Evolutionary conservation across 2,329 filamentous ascomycete species (phyloP).

Genomic region (Xylariaceae sp.): DNA sequence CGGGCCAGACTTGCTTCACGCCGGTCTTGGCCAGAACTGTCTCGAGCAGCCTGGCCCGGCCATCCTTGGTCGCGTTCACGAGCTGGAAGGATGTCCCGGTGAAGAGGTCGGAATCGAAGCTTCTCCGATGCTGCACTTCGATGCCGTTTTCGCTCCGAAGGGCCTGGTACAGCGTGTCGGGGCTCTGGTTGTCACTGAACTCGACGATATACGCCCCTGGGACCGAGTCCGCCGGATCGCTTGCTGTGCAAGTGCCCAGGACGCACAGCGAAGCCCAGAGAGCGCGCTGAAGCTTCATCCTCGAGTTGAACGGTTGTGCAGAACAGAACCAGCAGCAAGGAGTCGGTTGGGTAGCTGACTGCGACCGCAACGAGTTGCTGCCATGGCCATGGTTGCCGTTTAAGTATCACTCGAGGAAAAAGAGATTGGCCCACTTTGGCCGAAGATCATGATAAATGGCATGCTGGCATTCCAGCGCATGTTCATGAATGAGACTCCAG

Average conservation of each 20-base stretch:
- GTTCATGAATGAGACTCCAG: too few species aligned
- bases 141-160: background rate
- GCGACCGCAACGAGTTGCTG: too few species aligned
- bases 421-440: too few species aligned
- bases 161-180: constrained; percentile 1
- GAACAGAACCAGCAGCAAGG: too few species aligned
- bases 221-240: background rate
- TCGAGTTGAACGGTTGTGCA: too few species aligned
- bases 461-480: too few species aligned
- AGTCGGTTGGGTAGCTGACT: too few species aligned
- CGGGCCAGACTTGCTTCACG: constrained; percentile 1
- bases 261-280: background rate
- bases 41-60: background rate
- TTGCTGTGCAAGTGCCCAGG: background rate
- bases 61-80: background rate
- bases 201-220: constrained; percentile 4
- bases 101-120: constrained; percentile 1
- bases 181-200: background rate
- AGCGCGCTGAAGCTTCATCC: background rate
- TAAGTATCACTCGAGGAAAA: too few species aligned
- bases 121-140: constrained; percentile 2
- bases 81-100: constrained; percentile 2
- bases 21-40: background rate
- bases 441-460: too few species aligned
- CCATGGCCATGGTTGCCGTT: too few species aligned